A percentile compares a stretch with the other conserved stretches of the same genome.
phyloP scores from a whole-genome alignment of 1,284 basidiomycete species.

The Erythrobasidium hasegawianum region DNA sequence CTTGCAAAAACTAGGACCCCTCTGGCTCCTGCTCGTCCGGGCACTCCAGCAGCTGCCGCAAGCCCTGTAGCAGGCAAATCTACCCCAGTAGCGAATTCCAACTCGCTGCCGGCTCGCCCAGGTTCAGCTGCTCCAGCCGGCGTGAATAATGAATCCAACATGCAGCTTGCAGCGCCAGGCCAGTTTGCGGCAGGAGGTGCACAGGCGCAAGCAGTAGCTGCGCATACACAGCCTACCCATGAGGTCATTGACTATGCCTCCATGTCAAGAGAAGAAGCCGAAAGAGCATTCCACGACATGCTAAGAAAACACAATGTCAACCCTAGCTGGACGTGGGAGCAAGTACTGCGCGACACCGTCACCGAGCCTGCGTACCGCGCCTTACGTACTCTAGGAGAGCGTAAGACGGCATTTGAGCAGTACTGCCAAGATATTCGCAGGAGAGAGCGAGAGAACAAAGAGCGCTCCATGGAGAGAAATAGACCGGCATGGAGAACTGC shows the following conservation, averaged over 20 bases:
- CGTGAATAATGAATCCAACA: neutral
- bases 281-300: conserved; percentile 87
- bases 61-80: conserved; percentile 20
- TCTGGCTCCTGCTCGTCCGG: conserved; percentile 20
- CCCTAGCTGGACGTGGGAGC: conserved; percentile 94
- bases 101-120: conserved; percentile 13
- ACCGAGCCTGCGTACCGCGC: conserved; percentile 97
- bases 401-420: conserved; percentile 69
- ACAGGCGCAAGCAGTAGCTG: conserved; percentile 12
- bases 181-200: conserved; percentile 28
- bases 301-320: conserved; percentile 83
- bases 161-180: conserved; percentile 41
- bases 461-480: conserved; percentile 39
- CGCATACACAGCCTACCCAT: conserved; percentile 22
- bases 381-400: conserved; percentile 85
- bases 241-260: conserved; percentile 55
- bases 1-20: conserved; percentile 34
- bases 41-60: conserved; percentile 1
- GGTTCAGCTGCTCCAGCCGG: conserved; percentile 8
- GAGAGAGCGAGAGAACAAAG: conserved; percentile 41
- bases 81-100: neutral
- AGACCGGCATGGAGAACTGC: conserved; percentile 40
- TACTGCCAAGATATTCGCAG: conserved; percentile 46
- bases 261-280: conserved; percentile 76
- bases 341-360: conserved; percentile 94